phyloP scores from a whole-genome alignment of 1,284 basidiomycete genomes.

The Leccinum subfulvum region DNA sequence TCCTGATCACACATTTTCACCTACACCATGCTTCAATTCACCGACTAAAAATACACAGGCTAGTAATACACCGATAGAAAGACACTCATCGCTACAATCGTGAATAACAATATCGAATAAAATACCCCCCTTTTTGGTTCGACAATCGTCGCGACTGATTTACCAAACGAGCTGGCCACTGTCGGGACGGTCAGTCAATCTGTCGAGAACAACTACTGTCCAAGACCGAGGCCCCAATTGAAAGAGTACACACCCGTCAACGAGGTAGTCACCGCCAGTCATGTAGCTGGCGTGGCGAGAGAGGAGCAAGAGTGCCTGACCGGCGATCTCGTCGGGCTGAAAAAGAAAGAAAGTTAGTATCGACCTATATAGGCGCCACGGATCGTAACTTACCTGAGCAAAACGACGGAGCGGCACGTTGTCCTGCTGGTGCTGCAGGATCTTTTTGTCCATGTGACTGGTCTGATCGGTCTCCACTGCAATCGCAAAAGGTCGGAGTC shows the following conservation, averaged over 20 bases:
- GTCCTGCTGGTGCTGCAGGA: constrained; percentile 35
- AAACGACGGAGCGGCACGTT: constrained; percentile 44
- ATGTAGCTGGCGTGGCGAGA: constrained; percentile 41
- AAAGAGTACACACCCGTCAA: constrained; percentile 40
- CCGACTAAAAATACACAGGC: not conserved
- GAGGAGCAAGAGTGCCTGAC: constrained; percentile 45
- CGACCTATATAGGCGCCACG: accelerated
- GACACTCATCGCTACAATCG: not conserved
- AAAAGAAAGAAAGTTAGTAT: not conserved
- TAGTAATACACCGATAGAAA: not conserved
- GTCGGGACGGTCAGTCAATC: not conserved
- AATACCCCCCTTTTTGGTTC: not conserved
- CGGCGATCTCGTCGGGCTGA: constrained; percentile 44
- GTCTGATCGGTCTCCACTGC: constrained; percentile 41
- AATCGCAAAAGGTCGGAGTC: not conserved
- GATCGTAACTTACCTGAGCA: constrained; percentile 27
- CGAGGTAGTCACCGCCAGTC: constrained; percentile 43
- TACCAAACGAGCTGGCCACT: constrained; percentile 41
- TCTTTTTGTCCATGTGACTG: constrained; percentile 33
- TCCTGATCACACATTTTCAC: no score
- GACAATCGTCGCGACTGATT: constrained; percentile 12
- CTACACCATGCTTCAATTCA: not conserved
- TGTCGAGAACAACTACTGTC: not conserved
- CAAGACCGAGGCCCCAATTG: no score
- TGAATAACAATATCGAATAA: not conserved